These are phyloP conservation scores for Aspergillus tamarii DNA, from an alignment of 2,329 filamentous ascomycete species.

Conservation along the genomic window DNA sequence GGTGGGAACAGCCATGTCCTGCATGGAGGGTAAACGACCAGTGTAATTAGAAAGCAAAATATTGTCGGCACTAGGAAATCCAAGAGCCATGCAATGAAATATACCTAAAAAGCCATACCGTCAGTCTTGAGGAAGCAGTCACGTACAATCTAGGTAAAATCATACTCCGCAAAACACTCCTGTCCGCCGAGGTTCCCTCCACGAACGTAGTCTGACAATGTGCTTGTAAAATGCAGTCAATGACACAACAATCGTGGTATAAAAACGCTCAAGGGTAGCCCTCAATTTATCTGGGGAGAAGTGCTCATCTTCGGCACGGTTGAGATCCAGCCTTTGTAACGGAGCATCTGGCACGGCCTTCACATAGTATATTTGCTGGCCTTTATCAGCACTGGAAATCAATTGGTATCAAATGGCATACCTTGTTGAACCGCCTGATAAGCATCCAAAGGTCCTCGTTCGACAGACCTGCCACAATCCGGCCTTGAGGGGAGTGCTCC, in stretches of 20 bases:
- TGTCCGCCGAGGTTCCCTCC: conserved; percentile 73
- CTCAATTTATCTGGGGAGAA: conserved; percentile 84
- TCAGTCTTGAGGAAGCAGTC: neutral
- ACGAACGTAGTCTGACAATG: conserved; percentile 74
- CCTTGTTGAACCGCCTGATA: conserved; percentile 74
- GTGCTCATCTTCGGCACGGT: conserved; percentile 79
- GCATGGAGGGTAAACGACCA: conserved; percentile 68
- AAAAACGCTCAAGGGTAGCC: conserved; percentile 75
- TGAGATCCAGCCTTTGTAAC: conserved; percentile 74
- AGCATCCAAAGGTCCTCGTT: conserved; percentile 77
- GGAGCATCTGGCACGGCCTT: conserved; percentile 65
- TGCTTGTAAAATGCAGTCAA: conserved; percentile 72
- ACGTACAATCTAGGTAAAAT: conserved; percentile 51
- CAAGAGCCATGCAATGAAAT: conserved; percentile 69
- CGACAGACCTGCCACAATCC: conserved; percentile 43
- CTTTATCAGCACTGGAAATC: conserved; percentile 25
- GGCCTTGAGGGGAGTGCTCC: conserved; percentile 11
- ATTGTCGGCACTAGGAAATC: conserved; percentile 70
- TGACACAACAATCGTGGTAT: conserved; percentile 75
- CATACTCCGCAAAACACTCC: conserved; percentile 30
- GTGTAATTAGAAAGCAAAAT: conserved; percentile 60
- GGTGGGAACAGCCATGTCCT: conserved; percentile 72
- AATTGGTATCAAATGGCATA: conserved; percentile 26
- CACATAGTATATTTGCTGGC: conserved; percentile 68
- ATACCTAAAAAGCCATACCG: conserved; percentile 41